These are phyloP conservation scores for Crithidia bombi DNA, from an alignment of 208 protist species.

Conservation along the genomic window DNA sequence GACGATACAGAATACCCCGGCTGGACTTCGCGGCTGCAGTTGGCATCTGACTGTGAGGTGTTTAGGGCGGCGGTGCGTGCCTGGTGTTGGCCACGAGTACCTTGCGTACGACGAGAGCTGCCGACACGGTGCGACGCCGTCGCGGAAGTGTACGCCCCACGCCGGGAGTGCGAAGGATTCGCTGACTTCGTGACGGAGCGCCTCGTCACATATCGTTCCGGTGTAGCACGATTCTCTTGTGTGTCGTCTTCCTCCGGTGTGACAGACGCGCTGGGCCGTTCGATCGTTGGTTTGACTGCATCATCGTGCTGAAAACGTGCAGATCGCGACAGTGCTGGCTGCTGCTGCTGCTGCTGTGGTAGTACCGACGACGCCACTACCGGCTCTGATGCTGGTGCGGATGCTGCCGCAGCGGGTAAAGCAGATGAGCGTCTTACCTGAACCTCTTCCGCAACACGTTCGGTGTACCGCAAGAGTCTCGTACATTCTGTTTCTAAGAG, in stretches of 20 bases:
- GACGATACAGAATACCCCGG: not conserved
- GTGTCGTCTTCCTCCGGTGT: not conserved
- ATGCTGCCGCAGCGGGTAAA: not conserved
- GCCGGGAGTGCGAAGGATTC: not conserved
- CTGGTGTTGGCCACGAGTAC: not conserved
- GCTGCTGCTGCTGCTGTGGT: not conserved
- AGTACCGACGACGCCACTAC: not conserved
- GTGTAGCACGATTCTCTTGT: constrained; percentile 10
- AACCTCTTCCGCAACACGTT: constrained; percentile 20
- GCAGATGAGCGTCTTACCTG: not conserved
- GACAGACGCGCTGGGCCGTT: not conserved
- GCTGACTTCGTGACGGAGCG: not conserved
- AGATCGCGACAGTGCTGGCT: not conserved
- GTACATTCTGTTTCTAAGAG: constrained; percentile 50
- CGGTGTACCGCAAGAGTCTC: constrained; percentile 27
- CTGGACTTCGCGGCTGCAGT: not conserved
- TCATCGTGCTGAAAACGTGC: not conserved
- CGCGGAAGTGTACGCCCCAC: not conserved
- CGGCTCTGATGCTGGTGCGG: not conserved
- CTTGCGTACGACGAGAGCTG: not conserved
- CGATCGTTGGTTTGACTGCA: not conserved
- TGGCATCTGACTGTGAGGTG: not conserved
- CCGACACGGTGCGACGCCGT: not conserved
- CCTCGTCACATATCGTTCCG: constrained; percentile 21
- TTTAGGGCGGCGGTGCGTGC: not conserved